Conservation (phyloP, 805 yeast genomes). For the Saccharomycopsis fodiens region DNA sequence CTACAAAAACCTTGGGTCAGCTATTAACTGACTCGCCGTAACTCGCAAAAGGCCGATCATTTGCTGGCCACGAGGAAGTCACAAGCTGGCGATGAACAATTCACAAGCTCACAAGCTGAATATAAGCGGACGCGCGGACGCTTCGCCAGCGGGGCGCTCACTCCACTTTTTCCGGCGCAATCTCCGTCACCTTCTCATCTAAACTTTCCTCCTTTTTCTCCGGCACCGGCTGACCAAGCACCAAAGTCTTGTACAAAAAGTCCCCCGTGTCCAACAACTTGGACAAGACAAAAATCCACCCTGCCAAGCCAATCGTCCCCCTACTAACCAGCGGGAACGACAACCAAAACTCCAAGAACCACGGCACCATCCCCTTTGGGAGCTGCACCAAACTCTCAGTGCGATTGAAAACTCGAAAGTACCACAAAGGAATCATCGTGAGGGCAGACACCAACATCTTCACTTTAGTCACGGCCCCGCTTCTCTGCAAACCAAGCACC, state of each 20-base stretch:
- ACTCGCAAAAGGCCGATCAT: too few species aligned
- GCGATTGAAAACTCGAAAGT: conserved; percentile 45
- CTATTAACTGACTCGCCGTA: too few species aligned
- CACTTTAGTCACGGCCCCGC: conserved; percentile 24
- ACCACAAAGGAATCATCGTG: conserved; percentile 34
- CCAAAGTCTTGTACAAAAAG: conserved; percentile 31
- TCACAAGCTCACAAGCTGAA: too few species aligned
- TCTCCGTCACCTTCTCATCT: background rate
- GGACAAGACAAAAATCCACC: conserved; percentile 26
- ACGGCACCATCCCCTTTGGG: conserved; percentile 52
- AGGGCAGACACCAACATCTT: conserved; percentile 28
- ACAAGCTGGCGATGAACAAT: too few species aligned
- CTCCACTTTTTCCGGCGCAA: background rate
- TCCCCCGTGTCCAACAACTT: conserved; percentile 39
- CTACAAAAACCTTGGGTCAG: too few species aligned
- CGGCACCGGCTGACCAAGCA: conserved; percentile 3
- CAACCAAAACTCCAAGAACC: conserved; percentile 43
- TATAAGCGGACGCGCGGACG: too few species aligned
- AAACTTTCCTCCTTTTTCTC: background rate
- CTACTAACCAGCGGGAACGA: conserved; percentile 52
- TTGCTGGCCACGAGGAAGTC: too few species aligned
- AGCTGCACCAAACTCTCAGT: conserved; percentile 49
- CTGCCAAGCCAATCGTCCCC: conserved; percentile 47
- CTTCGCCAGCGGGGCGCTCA: too few species aligned
- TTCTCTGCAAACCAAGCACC: conserved; percentile 26